Conservation (phyloP, 257 asterid genomes). For the Catharanthus roseus region DNA sequence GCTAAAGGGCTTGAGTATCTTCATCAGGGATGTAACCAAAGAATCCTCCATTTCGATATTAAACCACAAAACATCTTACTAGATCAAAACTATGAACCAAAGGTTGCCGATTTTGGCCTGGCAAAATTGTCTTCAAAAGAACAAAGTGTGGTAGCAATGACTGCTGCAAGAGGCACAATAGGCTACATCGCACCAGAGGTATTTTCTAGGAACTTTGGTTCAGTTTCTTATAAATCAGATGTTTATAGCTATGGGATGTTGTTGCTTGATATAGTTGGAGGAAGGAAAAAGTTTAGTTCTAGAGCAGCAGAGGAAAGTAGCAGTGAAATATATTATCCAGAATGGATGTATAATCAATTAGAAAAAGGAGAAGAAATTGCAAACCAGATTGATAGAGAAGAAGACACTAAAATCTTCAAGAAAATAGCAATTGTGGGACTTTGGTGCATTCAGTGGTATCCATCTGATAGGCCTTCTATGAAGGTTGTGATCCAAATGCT, state of each 20-base stretch:
- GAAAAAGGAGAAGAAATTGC: slow-evolving; percentile 58
- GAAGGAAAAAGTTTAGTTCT: slow-evolving; percentile 34
- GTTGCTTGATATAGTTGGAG: slow-evolving; percentile 68
- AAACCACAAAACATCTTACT: slow-evolving; percentile 64
- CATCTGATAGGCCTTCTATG: slow-evolving; percentile 66
- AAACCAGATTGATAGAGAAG: slow-evolving; percentile 44
- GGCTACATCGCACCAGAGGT: slow-evolving; percentile 82
- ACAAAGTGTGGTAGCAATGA: slow-evolving; percentile 54
- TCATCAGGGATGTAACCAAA: slow-evolving; percentile 68
- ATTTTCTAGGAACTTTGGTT: slow-evolving; percentile 70
- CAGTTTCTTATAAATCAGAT: slow-evolving; percentile 62
- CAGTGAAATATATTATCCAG: slow-evolving; percentile 56
- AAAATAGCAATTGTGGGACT: slow-evolving; percentile 63
- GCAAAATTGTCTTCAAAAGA: slow-evolving; percentile 69
- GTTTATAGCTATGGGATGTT: slow-evolving; percentile 70
- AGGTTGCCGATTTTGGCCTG: slow-evolving; percentile 68
- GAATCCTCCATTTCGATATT: slow-evolving; percentile 68
- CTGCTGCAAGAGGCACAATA: slow-evolving; percentile 67
- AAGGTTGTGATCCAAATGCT: slow-evolving; percentile 71
- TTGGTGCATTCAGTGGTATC: slow-evolving; percentile 86
- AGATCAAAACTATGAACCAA: slow-evolving; percentile 56
- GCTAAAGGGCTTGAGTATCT: slow-evolving; percentile 69
- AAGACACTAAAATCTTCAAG: slow-evolving; percentile 39
- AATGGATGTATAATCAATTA: slow-evolving; percentile 72
- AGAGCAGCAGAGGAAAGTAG: slow-evolving; percentile 25